These are phyloP conservation scores for Phytophthora constricta DNA, from an alignment of 352 stramenopile genomes.

Conservation along the genomic window DNA sequence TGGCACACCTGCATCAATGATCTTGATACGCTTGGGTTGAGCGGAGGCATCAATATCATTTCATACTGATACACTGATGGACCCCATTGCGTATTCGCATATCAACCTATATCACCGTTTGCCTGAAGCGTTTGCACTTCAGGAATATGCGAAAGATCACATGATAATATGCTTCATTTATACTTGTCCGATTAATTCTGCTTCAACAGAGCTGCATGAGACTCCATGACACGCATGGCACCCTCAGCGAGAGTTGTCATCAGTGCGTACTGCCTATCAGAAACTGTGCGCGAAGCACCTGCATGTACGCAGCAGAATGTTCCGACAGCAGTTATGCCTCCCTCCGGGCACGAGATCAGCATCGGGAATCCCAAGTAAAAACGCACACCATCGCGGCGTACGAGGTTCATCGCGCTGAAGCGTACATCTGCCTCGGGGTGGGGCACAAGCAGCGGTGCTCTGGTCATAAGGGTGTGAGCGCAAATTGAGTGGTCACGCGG, in stretches of 20 bases:
- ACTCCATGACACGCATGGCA: conserved; percentile 51
- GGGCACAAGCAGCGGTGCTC: conserved; percentile 56
- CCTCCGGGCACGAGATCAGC: conserved; percentile 23
- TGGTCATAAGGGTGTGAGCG: conserved; percentile 61
- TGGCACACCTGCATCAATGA: too few relatives aligned
- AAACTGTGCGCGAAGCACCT: conserved; percentile 47
- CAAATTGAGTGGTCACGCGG: conserved; percentile 65
- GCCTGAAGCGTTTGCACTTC: too few relatives aligned
- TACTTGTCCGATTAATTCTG: conserved; percentile 13
- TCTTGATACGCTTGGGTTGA: too few relatives aligned
- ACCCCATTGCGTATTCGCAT: too few relatives aligned
- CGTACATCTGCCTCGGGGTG: conserved; percentile 67
- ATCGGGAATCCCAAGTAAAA: conserved; percentile 78
- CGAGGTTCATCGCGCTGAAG: conserved; percentile 48
- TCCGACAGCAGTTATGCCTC: conserved; percentile 46
- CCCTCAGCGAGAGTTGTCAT: conserved; percentile 52
- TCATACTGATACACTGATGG: too few relatives aligned
- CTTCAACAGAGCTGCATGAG: conserved; percentile 26
- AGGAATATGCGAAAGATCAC: too few relatives aligned
- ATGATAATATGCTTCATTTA: too few relatives aligned
- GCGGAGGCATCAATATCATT: too few relatives aligned
- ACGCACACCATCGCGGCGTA: conserved; percentile 43
- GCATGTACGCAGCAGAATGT: conserved; percentile 63
- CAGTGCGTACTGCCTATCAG: conserved; percentile 62
- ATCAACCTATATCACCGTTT: too few relatives aligned